Conservation (phyloP, 1,284 basidiomycete species). For the Vanrija sp. region DNA sequence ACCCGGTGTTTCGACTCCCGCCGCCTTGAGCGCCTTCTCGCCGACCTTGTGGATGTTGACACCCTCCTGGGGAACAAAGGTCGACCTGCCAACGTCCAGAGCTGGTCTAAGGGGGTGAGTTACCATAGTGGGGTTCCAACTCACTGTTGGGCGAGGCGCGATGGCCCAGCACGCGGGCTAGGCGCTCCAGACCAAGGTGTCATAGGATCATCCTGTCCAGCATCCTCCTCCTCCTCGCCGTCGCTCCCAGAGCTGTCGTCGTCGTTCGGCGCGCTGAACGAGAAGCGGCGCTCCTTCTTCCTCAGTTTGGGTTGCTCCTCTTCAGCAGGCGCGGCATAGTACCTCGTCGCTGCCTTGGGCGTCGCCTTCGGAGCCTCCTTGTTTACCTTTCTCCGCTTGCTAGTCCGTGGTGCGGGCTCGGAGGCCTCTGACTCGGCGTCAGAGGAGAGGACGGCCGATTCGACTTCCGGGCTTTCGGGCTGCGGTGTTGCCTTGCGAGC, state of each 20-base stretch:
- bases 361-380: background rate
- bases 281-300: slow-evolving; percentile 21
- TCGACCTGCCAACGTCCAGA: slow-evolving; percentile 13
- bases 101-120: slow-evolving; percentile 3
- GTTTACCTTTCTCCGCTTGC: slow-evolving; percentile 9
- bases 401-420: background rate
- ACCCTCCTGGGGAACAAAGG: slow-evolving; percentile 21
- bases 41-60: slow-evolving; percentile 23
- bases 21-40: slow-evolving; percentile 9
- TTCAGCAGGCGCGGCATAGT: slow-evolving; percentile 1
- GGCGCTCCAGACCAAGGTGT: slow-evolving; percentile 21
- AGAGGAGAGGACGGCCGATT: background rate
- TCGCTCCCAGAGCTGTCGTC: slow-evolving; percentile 4
- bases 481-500: background rate
- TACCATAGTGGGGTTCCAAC: background rate
- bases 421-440: slow-evolving; percentile 2
- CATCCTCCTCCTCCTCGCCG: slow-evolving; percentile 11
- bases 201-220: slow-evolving; percentile 19
- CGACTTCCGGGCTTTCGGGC: background rate
- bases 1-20: slow-evolving; percentile 19
- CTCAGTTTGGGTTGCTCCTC: background rate
- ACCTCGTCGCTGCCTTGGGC: background rate
- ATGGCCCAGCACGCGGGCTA: slow-evolving; percentile 10
- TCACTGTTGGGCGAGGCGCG: slow-evolving; percentile 4
- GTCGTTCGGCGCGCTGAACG: slow-evolving; percentile 28